Percentiles rank a stretch among this genome's conserved stretches.
Conservation (phyloP, 164 flowering plant genomes). For the Paratinospora sagittata region DNA sequence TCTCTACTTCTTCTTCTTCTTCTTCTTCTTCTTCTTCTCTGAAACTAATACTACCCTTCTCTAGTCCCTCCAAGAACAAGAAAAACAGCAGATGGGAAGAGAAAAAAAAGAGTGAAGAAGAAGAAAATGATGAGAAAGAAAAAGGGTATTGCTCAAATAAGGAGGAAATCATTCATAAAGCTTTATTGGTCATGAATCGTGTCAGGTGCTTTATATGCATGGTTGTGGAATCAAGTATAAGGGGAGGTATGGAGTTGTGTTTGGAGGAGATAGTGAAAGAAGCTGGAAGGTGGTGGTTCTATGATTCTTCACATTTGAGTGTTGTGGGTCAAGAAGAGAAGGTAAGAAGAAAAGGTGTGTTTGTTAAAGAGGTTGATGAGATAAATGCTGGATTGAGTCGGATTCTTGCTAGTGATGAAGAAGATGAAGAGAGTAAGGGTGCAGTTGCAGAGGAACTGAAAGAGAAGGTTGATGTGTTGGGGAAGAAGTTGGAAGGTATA, state of each 20-base stretch:
- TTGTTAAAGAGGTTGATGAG: slow-evolving; percentile 32
- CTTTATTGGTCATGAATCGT: slow-evolving; percentile 29
- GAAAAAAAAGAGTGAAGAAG: neutral
- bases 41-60: too few species aligned
- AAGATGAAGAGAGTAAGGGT: slow-evolving; percentile 4
- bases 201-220: slow-evolving; percentile 34
- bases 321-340: slow-evolving; percentile 12
- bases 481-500: slow-evolving; percentile 24
- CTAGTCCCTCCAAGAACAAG: too few species aligned
- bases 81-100: slow-evolving; percentile 8
- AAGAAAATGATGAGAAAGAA: neutral
- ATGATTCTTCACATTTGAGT: slow-evolving; percentile 19
- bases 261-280: slow-evolving; percentile 25
- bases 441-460: slow-evolving; percentile 32
- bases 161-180: slow-evolving; percentile 30
- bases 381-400: slow-evolving; percentile 29
- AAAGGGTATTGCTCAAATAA: slow-evolving; percentile 17
- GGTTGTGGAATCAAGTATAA: slow-evolving; percentile 31
- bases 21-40: too few species aligned
- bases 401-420: too few species aligned
- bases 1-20: too few species aligned
- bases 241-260: slow-evolving; percentile 28
- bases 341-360: slow-evolving; percentile 3
- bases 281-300: slow-evolving; percentile 3
- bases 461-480: slow-evolving; percentile 27